Evolutionary conservation across 352 stramenopile genomes (phyloP), one percentile per base, ranked within the genome.

Genomic region (Pythium utonaiense): DNA sequence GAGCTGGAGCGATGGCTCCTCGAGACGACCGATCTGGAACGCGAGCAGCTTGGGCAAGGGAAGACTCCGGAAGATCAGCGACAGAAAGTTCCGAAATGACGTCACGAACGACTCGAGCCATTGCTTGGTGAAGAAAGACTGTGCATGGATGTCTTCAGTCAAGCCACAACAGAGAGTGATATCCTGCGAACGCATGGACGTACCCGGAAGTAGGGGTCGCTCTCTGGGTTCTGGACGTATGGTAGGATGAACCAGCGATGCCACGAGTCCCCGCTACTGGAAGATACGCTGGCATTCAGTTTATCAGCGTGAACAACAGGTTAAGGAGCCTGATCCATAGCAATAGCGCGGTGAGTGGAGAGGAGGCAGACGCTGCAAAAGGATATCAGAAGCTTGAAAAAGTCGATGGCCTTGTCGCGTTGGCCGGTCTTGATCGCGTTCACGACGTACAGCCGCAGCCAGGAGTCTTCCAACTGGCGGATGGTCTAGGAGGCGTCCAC

Each of bases 171-270:
- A 21, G 41, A 17, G n/a, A n/a, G n/a, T n/a, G n/a, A n/a, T n/a
- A n/a, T n/a, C n/a, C n/a, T n/a, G n/a, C n/a, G n/a, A n/a, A n/a
- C n/a, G n/a, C n/a, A n/a, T n/a, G n/a, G n/a, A 74, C 73, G 36
- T 52, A 79, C 67, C 30, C 81, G 75, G 41, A 93, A 93, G 57
- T 89, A 91, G 12, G 80, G 40, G 47, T 93, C 84, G 5, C 31
- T 76, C 62, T 91, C 84, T 4, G 84, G 80, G n/a, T 78, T 69
- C 19, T 87, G 75, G 21, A 91, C 80, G 67, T 88, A 93, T 9
- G 84, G 84, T 45, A 91, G 63, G 31, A 91, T 88, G 67, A 93
- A 93, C 84, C 84, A 93, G 16, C 80, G 80, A 66, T 73, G 74
- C 84, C 84, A 93, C 36, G 78, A 83, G 38, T 90, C 78, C 2